Base-by-base conservation (phyloP, 1,284 basidiomycete species). In the Ganoderma lucidum region DNA sequence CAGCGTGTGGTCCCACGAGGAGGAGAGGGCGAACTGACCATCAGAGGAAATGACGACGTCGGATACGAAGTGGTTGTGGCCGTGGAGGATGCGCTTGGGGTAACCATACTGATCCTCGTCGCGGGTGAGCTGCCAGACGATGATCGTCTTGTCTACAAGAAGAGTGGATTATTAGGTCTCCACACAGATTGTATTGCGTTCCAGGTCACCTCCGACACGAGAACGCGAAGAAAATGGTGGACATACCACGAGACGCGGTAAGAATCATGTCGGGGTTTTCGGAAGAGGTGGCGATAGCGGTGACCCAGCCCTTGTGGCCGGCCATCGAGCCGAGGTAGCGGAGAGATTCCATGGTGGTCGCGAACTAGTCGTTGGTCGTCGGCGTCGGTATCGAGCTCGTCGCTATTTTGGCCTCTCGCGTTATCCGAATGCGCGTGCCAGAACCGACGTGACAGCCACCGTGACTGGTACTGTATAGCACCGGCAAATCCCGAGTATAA, bases 31-130 rank as follows among this genome's bases (percentile, higher is more conserved):
- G 83, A 99, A 99, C 87, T 99, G 97, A 81, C 97, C 97, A 83
- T 99, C 97, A 74, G 96, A 98, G 72, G 96, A 97, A 83, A 98
- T 96, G 80, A 98, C 97, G 77, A 99, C 95, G 84, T 99, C 98
- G 66, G 98, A 99, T 74, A 99, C 98, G 81, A 99, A 99, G 89
- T 99, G 97, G 88, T 99, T 99, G 90, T 99, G 98, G 75, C 98
- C 98, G 83, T 96, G 94, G 75, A 99, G 93, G 81, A 99, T 96
- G 80, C 94, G 93, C 88, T 99, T 99, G 75, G 97, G 96, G 87
- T 93, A 97, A 68, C 96, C 96, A 82, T 96, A 97, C 67, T 90
- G 86, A 80, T 93, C 90, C 73, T 99, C 97, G 76, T 98, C 96
- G 75, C 98, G 96, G 76, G 96, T 97, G 79, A 99, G 88, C 83